A percentile compares a stretch with the other conserved stretches of the same genome.
phyloP scores from a whole-genome alignment of 768 basidiomycete species.

The Plicaturopsis crispa region DNA sequence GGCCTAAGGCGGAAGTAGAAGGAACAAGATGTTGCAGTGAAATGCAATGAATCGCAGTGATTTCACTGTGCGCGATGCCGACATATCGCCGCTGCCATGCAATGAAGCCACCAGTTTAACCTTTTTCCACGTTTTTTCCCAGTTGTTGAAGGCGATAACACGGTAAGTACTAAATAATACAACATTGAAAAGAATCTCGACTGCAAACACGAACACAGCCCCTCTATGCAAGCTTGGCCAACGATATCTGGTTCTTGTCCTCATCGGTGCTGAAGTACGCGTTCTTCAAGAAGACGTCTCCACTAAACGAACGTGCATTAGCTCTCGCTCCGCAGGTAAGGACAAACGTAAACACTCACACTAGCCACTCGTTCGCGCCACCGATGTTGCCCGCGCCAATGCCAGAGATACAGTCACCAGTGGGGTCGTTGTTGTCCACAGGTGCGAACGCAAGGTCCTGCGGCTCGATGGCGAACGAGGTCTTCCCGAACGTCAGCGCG shows the following conservation, averaged over 20 bases:
- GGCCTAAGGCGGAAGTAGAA: too few species aligned
- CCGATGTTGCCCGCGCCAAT: constrained; percentile 59
- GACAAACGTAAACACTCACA: constrained; percentile 13
- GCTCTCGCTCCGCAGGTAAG: not conserved
- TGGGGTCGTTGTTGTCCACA: constrained; percentile 37
- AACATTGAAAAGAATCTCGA: too few species aligned
- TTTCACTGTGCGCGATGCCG: too few species aligned
- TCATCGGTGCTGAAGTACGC: constrained; percentile 65
- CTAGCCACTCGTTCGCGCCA: constrained; percentile 59
- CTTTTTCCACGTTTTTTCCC: too few species aligned
- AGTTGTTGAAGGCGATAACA: too few species aligned
- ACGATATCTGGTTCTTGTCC: constrained; percentile 45
- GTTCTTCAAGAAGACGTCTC: constrained; percentile 75
- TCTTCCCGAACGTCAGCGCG: constrained; percentile 52
- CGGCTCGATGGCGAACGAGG: constrained; percentile 54
- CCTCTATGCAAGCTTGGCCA: constrained; percentile 42
- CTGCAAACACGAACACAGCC: too few species aligned
- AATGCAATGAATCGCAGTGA: too few species aligned
- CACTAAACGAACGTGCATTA: constrained; percentile 31
- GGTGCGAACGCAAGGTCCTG: constrained; percentile 58
- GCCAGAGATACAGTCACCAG: constrained; percentile 63
- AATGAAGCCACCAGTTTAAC: too few species aligned
- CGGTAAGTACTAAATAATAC: too few species aligned
- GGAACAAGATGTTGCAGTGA: too few species aligned
- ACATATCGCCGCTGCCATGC: too few species aligned